These are phyloP conservation scores for Oryza glaberrima DNA, from an alignment of 176 grass and related monocot genomes.

Conservation along the genomic window DNA sequence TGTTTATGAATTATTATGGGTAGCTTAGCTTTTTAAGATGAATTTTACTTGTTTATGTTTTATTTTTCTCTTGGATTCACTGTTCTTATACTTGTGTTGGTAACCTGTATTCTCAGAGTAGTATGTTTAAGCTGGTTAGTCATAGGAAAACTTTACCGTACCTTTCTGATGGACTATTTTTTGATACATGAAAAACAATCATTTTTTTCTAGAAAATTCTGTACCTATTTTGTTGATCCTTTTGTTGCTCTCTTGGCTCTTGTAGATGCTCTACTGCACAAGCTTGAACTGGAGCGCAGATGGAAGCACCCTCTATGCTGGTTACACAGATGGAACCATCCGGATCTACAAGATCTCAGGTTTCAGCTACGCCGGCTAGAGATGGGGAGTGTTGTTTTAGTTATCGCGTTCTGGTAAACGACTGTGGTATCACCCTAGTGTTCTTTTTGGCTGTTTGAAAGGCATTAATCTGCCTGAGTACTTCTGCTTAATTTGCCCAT, in stretches of 20 bases:
- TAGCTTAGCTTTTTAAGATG: neutral
- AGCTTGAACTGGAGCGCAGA: slow-evolving; percentile 88
- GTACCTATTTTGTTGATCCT: neutral
- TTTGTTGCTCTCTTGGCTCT: slow-evolving; percentile 8
- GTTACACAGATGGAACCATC: slow-evolving; percentile 87
- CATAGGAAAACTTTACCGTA: too few relatives aligned
- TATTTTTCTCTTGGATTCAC: neutral
- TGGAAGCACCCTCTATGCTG: slow-evolving; percentile 81
- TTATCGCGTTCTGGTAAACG: slow-evolving; percentile 17
- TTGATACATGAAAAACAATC: too few relatives aligned
- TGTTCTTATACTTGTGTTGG: neutral
- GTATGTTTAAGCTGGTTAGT: neutral
- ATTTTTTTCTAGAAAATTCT: neutral
- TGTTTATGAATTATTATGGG: neutral
- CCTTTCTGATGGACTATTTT: too few relatives aligned
- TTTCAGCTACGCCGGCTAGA: slow-evolving; percentile 62
- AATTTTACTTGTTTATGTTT: neutral
- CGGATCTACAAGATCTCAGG: slow-evolving; percentile 70
- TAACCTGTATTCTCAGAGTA: neutral
- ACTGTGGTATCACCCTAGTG: slow-evolving; percentile 18
- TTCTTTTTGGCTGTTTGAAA: slow-evolving; percentile 39
- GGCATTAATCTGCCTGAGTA: slow-evolving; percentile 47
- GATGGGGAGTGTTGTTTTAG: slow-evolving; percentile 31
- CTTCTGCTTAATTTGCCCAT: slow-evolving; percentile 38
- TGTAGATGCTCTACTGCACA: slow-evolving; percentile 80